Evolutionary conservation across 2,329 filamentous ascomycete genomes (phyloP).

Genomic region (Aspergillus chevalieri): DNA sequence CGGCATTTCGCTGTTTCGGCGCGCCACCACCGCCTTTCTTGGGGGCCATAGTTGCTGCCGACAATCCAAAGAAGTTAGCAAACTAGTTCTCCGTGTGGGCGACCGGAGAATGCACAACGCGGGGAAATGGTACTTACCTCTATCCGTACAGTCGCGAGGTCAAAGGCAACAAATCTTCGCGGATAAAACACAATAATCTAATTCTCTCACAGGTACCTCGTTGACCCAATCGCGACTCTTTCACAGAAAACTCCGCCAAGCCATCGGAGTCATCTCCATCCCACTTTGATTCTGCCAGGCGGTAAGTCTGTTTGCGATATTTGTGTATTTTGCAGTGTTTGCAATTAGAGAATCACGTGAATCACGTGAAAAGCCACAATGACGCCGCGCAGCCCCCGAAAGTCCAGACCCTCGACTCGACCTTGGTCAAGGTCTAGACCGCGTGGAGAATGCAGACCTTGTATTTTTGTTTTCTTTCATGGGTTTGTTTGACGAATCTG

Average conservation of each 20-base stretch:
- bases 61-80: not conserved
- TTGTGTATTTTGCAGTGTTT: conserved; percentile 19
- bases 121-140: not conserved
- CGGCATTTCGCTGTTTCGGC: conserved; percentile 31
- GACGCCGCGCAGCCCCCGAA: conserved; percentile 10
- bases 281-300: conserved; percentile 6
- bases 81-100: not conserved
- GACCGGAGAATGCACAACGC: not conserved
- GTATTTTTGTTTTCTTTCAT: not conserved
- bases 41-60: conserved; percentile 23
- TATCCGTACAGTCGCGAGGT: not conserved
- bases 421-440: not conserved
- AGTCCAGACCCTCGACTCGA: conserved; percentile 18
- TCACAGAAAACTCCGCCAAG: conserved; percentile 29
- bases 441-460: not conserved
- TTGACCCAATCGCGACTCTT: no score
- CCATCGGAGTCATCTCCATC: conserved; percentile 15
- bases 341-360: no score
- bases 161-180: not conserved
- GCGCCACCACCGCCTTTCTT: conserved; percentile 29
- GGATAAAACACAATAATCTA: not conserved
- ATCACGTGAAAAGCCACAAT: conserved; percentile 6
- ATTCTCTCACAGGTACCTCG: not conserved
- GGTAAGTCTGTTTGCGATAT: conserved; percentile 8
- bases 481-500: not conserved